Evolutionary conservation across 1,284 basidiomycete species (phyloP), one percentile per base, ranked within the genome.

Genomic region (Rhodofomes roseus): DNA sequence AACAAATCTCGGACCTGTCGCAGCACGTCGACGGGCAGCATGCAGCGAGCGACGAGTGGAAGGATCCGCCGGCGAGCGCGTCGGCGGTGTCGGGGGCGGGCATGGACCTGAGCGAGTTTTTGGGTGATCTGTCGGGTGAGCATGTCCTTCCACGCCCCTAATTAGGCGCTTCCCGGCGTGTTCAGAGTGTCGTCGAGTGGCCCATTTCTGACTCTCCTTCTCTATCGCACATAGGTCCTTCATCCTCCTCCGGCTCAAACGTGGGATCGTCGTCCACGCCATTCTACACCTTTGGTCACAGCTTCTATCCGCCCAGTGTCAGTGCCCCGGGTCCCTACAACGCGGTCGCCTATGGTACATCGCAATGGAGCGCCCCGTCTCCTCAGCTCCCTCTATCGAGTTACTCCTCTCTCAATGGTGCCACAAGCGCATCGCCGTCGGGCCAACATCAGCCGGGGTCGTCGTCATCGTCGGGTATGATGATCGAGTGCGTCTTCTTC

Each of bases 381-480:
- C 67, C 76, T 7, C 76, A 79, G 46, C 72, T 90, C 6, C 89
- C 89, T 0, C 71, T 91, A 34, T 91, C 89, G 8, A 84, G 75
- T 60, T 91, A 90, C 64, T 91, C 89, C 14, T 84, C 85, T 31
- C 71, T 91, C 56, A 89, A 90, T 72, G 89, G 89, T 20, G 89
- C 89, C 29, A 91, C 75, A 3, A 72, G 83, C 4, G 68, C 72
- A 3, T 64, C 64, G 3, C 36, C 62, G 36, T 56, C 75, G 4
- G 55, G 66, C 41, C 64, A 65, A 44, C 60, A 61, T 25, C 58
- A 66, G 59, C 68, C 65, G 34, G 27, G 63, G 58, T 37, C 65
- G 61, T 40, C 65, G 62, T 29, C 68, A 68, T 50, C 72, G 68
- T 72, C 81, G 70, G 76, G 77, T 48, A 73, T 81, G 65, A 77